phyloP scores from a whole-genome alignment of 2,329 filamentous ascomycete species.

The Alternaria metachromatica region DNA sequence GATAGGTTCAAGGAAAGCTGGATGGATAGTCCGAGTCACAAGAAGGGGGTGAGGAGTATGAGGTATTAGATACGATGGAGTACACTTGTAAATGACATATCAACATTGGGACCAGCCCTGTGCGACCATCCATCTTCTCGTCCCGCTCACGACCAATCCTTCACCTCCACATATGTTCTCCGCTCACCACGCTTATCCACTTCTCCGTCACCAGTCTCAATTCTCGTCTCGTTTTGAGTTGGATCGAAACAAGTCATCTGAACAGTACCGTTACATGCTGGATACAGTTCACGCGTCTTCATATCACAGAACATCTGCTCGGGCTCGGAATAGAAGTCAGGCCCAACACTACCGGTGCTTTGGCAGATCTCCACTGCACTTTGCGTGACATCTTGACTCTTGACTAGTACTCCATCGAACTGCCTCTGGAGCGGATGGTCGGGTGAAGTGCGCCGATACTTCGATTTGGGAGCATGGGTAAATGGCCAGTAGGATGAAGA shows the following conservation, averaged over 20 bases:
- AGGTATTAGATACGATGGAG: not conserved
- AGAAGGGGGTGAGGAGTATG: conserved; percentile 1
- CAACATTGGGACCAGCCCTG: not conserved
- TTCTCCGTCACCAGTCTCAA: not conserved
- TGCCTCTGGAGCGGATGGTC: no score
- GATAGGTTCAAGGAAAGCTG: conserved; percentile 32
- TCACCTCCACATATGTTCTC: not conserved
- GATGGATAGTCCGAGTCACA: conserved; percentile 41
- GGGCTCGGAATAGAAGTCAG: not conserved
- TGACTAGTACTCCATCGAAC: no score
- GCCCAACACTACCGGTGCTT: not conserved
- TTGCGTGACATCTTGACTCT: no score
- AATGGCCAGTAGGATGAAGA: no score
- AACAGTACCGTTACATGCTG: not conserved
- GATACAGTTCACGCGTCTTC: not conserved
- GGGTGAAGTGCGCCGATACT: no score
- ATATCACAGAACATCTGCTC: not conserved
- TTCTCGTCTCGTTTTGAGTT: not conserved
- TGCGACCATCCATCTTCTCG: not conserved
- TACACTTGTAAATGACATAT: not conserved
- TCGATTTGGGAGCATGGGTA: no score
- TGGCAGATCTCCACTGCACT: not conserved
- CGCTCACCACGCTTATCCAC: not conserved
- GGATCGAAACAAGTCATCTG: not conserved
- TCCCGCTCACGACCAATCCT: not conserved